These are phyloP conservation scores for Pythium dissimile DNA, from an alignment of 352 stramenopile genomes.

Conservation along the genomic window DNA sequence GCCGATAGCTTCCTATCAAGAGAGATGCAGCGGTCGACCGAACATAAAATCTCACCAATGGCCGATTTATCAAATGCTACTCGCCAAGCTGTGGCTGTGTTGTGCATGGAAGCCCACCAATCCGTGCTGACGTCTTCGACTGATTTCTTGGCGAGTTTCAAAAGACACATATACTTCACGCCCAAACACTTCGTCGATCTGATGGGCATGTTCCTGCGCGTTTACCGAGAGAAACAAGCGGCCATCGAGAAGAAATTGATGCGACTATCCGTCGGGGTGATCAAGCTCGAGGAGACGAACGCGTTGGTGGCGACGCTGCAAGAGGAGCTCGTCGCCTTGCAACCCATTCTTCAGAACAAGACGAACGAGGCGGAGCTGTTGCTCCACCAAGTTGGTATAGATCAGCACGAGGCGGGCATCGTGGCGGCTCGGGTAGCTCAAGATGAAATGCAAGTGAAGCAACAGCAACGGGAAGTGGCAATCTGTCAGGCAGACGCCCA, in stretches of 20 bases:
- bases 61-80: constrained; percentile 15
- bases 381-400: constrained; percentile 54
- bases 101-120: constrained; percentile 62
- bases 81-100: constrained; percentile 25
- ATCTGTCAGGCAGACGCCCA: constrained; percentile 70
- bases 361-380: constrained; percentile 57
- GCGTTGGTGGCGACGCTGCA: constrained; percentile 54
- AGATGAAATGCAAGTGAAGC: constrained; percentile 61
- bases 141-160: constrained; percentile 32
- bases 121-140: constrained; percentile 20
- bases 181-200: constrained; percentile 90
- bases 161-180: constrained; percentile 55
- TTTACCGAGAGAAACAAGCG: constrained; percentile 56
- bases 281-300: constrained; percentile 77
- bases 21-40: neutral
- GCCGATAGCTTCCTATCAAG: constrained; percentile 48
- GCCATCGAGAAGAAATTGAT: constrained; percentile 43
- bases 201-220: constrained; percentile 81
- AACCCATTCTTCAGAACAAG: constrained; percentile 69
- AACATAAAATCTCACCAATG: no score
- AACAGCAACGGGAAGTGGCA: constrained; percentile 60
- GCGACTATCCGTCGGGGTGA: constrained; percentile 52
- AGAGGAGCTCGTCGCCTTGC: constrained; percentile 79
- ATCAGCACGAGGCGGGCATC: constrained; percentile 46
- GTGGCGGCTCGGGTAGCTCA: constrained; percentile 50